Evolutionary conservation across 2,329 filamentous ascomycete genomes (phyloP).

Genomic region (Neodidymelliopsis sp.): DNA sequence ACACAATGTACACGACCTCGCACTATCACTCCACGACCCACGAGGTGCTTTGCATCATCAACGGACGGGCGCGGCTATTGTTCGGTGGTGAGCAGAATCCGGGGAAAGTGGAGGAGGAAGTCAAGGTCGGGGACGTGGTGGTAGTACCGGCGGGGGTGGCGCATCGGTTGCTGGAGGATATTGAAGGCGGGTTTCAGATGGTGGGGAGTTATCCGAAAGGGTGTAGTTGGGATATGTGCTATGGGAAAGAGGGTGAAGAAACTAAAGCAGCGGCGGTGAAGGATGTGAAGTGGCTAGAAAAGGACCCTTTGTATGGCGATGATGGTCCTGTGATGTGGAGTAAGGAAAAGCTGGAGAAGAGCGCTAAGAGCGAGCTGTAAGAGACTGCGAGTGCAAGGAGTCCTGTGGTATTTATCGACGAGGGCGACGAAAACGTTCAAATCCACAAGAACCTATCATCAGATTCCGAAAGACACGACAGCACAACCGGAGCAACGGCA

Average conservation of each 20-base stretch:
- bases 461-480: not conserved
- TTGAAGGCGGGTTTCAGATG: constrained; percentile 67
- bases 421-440: no score
- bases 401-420: no score
- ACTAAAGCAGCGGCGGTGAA: constrained; percentile 59
- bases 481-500: not conserved
- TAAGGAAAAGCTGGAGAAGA: constrained; percentile 25
- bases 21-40: constrained; percentile 75
- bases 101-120: constrained; percentile 61
- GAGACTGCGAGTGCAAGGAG: no score
- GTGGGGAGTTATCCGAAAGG: constrained; percentile 70
- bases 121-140: constrained; percentile 68
- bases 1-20: constrained; percentile 70
- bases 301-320: constrained; percentile 61
- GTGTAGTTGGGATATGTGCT: constrained; percentile 73
- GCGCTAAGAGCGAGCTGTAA: not conserved
- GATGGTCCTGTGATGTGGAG: constrained; percentile 37
- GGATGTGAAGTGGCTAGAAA: constrained; percentile 63
- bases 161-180: constrained; percentile 68
- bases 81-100: constrained; percentile 72
- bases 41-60: constrained; percentile 69
- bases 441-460: no score
- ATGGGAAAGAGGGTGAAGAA: constrained; percentile 66
- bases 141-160: constrained; percentile 71
- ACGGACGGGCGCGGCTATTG: constrained; percentile 66